Base-by-base conservation (phyloP, 148 eudicot species). In the Salicornia ramosissima region DNA sequence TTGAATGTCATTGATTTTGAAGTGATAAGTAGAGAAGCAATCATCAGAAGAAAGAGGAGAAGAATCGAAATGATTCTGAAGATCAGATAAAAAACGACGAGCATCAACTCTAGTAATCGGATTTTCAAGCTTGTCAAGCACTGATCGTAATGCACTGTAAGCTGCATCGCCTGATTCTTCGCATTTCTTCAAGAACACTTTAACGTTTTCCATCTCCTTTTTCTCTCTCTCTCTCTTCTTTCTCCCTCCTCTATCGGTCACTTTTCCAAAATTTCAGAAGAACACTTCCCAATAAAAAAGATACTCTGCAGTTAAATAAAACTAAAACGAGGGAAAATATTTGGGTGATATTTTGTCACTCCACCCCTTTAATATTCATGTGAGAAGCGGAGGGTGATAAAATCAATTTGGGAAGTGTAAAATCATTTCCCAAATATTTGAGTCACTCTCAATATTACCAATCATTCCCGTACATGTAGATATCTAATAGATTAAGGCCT, bases 121-220 rank as follows among this genome's bases (percentile, higher is more conserved):
- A 75, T 94, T 81, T 59, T 94, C 97, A 15, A 94, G 92, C 68
- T 81, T 81, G 79, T 94, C 89, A 6, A 94, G 82, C 24, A 94
- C 75, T 69, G 86, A 85, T 78, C 97, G 58, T 58, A 94, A 74
- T 13, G 73, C 92, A 65, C 72, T 53, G 84, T 94, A 94, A 0
- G 98, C 98, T 14, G 87, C 80, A 75, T 94, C 98, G n/a, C 98
- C 96, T 29, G 98, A 94, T 68, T 85, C 78, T 33, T 79, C 43
- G 43, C 98, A 94, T 80, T 84, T 82, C 56, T 70, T 64, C 78
- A 94, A 65, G 68, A 94, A 94, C 55, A 81, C 88, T 0, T 94
- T 96, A 50, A 90, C 12, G 47, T 5, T 74, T 65, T 63, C 69
- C 67, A 55, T 46, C 16, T 45, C 60, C 8, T 8, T 36, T 36